Base-by-base conservation (phyloP, 2,329 filamentous ascomycete species). In the Colletotrichum zoysiae region DNA sequence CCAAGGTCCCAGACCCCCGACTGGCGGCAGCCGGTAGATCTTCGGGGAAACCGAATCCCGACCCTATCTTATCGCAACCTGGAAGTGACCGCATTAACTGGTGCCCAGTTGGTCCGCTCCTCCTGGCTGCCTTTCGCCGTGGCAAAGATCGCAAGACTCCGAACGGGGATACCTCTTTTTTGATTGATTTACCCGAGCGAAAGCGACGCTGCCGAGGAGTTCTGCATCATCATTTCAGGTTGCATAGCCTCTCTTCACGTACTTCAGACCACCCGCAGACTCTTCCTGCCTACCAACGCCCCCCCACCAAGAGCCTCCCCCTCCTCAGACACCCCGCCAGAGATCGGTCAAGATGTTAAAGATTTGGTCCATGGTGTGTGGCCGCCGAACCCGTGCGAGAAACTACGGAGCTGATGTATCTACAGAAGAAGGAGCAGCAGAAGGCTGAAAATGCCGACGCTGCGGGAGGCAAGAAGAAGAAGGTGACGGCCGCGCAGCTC, bases 311-410 rank as follows among this genome's bases (percentile, higher is more conserved):
- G 61, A 65, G 71, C 73, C 75, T 20, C 51, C 58, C 57, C 58
- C 18, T 46, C 20, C 44, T n/a, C 20, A 46, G 30, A 40, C 53
- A 58, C 53, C 67, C 70, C 70, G 61, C 60, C 56, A 70, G 40
- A 62, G 33, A 59, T 56, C 50, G 38, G 78, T 76, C 85, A 95
- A 86, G 80, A 98, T 98, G 96, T 89, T 98, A 88, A 98, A 98
- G 87, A 98, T 98, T 87, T 98, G 95, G 96, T 97, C 95, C 78
- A 97, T 98, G 95, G 95, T 97, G 86, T 63, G 88, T 78, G 56
- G 56, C 60, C 44, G 20, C 46, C 48, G 44, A 20, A 44, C 9
- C 26, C 3, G 16, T 8, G 46, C n/a, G 16, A 26, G n/a, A 1
- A 65, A 30, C n/a, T 9, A 26, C 9, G 11, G 26, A 5, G 26